phyloP scores from a whole-genome alignment of 2,329 filamentous ascomycete genomes.

The Neofusicoccum umdonicola region DNA sequence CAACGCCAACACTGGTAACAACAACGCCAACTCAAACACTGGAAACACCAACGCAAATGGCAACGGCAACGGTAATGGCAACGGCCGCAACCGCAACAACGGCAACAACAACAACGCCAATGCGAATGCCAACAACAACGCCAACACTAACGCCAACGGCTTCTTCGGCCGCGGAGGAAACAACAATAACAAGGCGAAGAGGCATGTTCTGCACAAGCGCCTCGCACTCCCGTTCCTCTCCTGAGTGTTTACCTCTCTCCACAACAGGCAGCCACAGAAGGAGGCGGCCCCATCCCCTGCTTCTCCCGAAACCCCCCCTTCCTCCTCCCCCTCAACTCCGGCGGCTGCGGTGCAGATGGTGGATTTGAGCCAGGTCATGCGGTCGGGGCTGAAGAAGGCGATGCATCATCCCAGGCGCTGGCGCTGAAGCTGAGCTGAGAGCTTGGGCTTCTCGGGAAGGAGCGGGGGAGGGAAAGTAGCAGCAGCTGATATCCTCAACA shows the following conservation, averaged over 20 bases:
- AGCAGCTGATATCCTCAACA: too few relatives aligned
- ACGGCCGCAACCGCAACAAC: conserved; percentile 17
- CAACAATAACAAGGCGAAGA: conserved; percentile 17
- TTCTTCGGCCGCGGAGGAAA: conserved; percentile 7
- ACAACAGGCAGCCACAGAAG: neutral
- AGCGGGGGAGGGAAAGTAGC: too few relatives aligned
- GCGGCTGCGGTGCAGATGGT: neutral
- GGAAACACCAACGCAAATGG: conserved; percentile 18
- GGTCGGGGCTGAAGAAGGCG: neutral
- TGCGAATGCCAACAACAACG: conserved; percentile 2
- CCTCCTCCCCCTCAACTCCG: neutral
- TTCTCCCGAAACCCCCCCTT: too few relatives aligned
- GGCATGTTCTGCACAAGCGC: conserved; percentile 2
- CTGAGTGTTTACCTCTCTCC: neutral
- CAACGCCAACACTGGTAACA: conserved; percentile 4
- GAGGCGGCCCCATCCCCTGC: too few relatives aligned
- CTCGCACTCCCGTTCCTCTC: neutral
- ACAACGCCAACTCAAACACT: conserved; percentile 16
- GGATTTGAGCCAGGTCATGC: neutral
- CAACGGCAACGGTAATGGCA: neutral
- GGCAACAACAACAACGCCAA: conserved; percentile 16
- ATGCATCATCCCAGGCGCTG: neutral
- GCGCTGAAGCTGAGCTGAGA: too few relatives aligned
- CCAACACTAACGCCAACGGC: neutral
- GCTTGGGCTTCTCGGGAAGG: too few relatives aligned